Base-by-base conservation (phyloP, 192 early-diverging fungal species). In the Umbelopsis vinacea region DNA sequence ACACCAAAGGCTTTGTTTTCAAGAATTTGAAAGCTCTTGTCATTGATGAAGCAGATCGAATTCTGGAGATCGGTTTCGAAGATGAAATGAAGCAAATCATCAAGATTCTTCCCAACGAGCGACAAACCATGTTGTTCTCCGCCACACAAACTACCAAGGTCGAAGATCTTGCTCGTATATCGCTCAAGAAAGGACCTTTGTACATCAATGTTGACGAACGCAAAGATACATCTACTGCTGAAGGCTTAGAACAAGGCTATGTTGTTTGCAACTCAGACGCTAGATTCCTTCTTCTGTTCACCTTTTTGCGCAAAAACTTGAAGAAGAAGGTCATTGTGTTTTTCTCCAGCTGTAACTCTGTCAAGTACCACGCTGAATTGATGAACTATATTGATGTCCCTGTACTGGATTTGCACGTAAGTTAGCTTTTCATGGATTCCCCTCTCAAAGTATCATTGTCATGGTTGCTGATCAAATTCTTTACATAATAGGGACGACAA, bases 71-170 rank as follows among this genome's bases (percentile, higher is more conserved):
- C 78, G 97, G 97, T 54, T 98, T 99, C 81, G 97, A 99, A 81
- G 94, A 96, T 66, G 97, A 99, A 82, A 98, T 98, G 97, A 94
- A 93, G 74, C 93, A 96, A 74, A 98, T 99, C 71, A 89, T 99
- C 79, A 96, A 94, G 80, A 85, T 96, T 53, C 84, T 99, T 67
- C 97, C 97, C 19, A 82, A 86, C 76, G 93, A 92, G 70, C 96
- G 98, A 69, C 98, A 99, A 79, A 93, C 96, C 33, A 94, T 98
- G 96, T 87, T 99, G 47, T 99, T 99, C 78, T 99, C 98, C 33
- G 98, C 98, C 33, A 99, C 98, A 11, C 96, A 98, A 81, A 98
- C 98, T 2, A 98, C 97, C 52, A 98, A 98, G 85, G 97, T 99
- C 67, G 92, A 93, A 73, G 98, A 98, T 79, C 87, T 99, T 19